Evolutionary conservation across 2,329 filamentous ascomycete genomes (phyloP).

Genomic region (Neopestalotiopsis sp.): DNA sequence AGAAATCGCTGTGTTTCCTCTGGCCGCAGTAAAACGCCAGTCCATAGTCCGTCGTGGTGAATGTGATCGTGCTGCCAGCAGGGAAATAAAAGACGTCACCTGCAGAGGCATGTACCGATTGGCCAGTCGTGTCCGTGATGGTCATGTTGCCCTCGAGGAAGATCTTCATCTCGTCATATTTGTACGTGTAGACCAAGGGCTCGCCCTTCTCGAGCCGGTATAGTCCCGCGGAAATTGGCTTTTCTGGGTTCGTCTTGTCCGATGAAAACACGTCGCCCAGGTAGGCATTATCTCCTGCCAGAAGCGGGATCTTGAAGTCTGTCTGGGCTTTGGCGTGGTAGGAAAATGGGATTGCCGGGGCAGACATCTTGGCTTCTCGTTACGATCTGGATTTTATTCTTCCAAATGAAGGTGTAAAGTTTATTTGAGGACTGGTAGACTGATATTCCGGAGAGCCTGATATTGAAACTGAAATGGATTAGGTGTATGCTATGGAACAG

Average conservation of each 20-base stretch:
- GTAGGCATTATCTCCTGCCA: slow-evolving; percentile 68
- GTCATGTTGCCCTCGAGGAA: slow-evolving; percentile 71
- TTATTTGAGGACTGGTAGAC: background rate
- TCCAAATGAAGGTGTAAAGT: background rate
- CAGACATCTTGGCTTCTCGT: background rate
- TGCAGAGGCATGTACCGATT: slow-evolving; percentile 60
- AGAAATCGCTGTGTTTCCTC: slow-evolving; percentile 35
- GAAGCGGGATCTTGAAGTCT: slow-evolving; percentile 66
- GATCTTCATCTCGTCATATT: slow-evolving; percentile 77
- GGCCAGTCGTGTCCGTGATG: slow-evolving; percentile 66
- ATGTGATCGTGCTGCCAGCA: slow-evolving; percentile 69
- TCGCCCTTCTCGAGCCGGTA: slow-evolving; percentile 72
- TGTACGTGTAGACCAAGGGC: slow-evolving; percentile 71
- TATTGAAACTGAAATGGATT: too few species aligned
- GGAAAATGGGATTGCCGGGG: slow-evolving; percentile 13
- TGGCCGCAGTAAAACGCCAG: slow-evolving; percentile 62
- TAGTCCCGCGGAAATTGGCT: slow-evolving; percentile 67
- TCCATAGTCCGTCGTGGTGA: slow-evolving; percentile 64
- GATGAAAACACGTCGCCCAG: slow-evolving; percentile 66
- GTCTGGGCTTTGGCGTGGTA: slow-evolving; percentile 63
- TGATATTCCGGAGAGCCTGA: background rate
- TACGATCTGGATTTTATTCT: background rate
- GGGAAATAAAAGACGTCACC: slow-evolving; percentile 75
- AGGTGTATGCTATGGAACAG: too few species aligned
- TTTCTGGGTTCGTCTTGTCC: slow-evolving; percentile 58